Base-by-base conservation (phyloP, 805 yeast genomes). In the Candida krabiensis region DNA sequence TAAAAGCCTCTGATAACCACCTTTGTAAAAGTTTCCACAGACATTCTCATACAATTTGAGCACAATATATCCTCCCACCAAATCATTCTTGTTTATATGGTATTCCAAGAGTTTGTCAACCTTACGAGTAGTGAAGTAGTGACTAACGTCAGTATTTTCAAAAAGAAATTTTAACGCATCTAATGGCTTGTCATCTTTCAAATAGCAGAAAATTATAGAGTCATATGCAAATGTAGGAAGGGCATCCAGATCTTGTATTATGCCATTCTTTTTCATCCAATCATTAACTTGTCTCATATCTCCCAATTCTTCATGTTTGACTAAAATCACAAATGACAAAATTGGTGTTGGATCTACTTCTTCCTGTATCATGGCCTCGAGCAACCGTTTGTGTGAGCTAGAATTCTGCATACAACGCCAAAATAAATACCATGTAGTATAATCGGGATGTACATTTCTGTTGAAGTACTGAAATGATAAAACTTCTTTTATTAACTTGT, bases 401-500 rank as follows among this genome's bases (percentile, higher is more conserved):
- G 9, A 8, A 11, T 8, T 8, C 24, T 21, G 7, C 7, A 21
- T 7, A 21, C 9, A 7, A 8, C 11, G 7, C 24, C 24, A 21
- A 21, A 21, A 21, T 7, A 21, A 8, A 21, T 32, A 40, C 44
- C 44, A 40, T n/a, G 44, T 40, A 3, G 40, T 23, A 28, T 16
- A 18, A 25, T 40, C 44, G 5, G 44, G 41, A 15, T 17, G 19
- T n/a, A 40, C 28, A 15, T 18, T 15, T 19, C 28, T 16, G 13
- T 18, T 8, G 18, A 15, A 5, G 19, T 30, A n/a, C 12, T 30
- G 17, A 13, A 15, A 28, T 9, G 7, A n/a, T 19, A 33, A 14
- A 33, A 7, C 19, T 7, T 14, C 9, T 9, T 9, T 7, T 6
- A 18, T 11, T 6, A 11, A 21, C 21, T 15, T 11, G 18, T 21